phyloP scores from a whole-genome alignment of 106 monocot genomes.

The Acorus calamus region DNA sequence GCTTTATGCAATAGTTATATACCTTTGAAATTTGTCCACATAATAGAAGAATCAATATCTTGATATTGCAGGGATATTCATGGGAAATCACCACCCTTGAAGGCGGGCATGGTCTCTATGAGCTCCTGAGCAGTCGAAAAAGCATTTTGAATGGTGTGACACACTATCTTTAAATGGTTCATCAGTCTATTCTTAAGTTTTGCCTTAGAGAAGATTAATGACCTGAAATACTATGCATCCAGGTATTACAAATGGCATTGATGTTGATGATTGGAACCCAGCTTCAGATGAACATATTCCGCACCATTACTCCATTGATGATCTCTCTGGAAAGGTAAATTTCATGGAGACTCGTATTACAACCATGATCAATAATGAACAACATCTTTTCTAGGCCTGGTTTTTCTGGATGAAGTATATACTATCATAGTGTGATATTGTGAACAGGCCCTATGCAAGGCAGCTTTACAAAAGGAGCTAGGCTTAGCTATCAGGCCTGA shows the following conservation, averaged over 20 bases:
- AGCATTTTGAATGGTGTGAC: constrained; percentile 62
- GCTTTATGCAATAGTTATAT: no score
- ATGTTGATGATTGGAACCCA: constrained; percentile 79
- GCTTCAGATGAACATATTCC: constrained; percentile 69
- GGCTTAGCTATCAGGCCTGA: constrained; percentile 49
- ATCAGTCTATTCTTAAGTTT: no score
- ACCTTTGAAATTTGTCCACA: not conserved
- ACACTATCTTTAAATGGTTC: no score
- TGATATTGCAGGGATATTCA: constrained; percentile 62
- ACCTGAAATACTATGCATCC: constrained; percentile 2
- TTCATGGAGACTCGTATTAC: not conserved
- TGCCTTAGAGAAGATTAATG: not conserved
- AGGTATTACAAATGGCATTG: constrained; percentile 92
- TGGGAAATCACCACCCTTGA: constrained; percentile 94
- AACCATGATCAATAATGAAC: not conserved
- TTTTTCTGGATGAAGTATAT: not conserved
- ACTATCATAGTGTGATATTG: no score
- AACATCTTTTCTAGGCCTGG: not conserved
- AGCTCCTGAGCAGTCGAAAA: constrained; percentile 54
- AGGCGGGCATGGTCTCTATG: constrained; percentile 86
- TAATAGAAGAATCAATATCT: not conserved
- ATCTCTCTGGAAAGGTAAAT: constrained; percentile 75
- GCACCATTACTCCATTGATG: constrained; percentile 57
- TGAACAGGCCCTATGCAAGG: constrained; percentile 67
- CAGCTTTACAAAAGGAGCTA: constrained; percentile 74